A percentile compares a stretch with the other conserved stretches of the same genome.
These are phyloP conservation scores for Lagerstroemia speciosa DNA, from an alignment of 345 rosid genomes.

Conservation along the genomic window DNA sequence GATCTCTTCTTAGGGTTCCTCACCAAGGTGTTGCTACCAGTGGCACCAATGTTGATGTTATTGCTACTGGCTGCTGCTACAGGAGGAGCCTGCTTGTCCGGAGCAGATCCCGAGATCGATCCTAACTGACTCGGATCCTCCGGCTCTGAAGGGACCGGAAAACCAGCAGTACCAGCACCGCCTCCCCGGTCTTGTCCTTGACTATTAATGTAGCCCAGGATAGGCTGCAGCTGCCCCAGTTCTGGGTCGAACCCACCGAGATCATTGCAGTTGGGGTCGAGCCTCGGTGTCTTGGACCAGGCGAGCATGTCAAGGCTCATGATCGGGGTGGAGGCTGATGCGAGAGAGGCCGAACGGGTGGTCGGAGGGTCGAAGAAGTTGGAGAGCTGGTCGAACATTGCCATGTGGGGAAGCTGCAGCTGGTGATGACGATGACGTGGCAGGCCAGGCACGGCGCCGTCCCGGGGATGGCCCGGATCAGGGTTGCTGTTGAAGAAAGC, in stretches of 20 bases:
- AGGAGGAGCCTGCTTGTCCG: background rate
- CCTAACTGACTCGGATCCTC: too few species aligned
- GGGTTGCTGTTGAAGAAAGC: too few species aligned
- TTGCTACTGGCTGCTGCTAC: constrained; percentile 3
- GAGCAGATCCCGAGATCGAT: too few species aligned
- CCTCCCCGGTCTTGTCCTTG: too few species aligned
- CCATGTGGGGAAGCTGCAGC: constrained; percentile 9
- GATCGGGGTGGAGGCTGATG: constrained; percentile 24
- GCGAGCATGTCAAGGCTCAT: constrained; percentile 37
- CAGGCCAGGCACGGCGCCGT: too few species aligned
- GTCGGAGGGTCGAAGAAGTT: constrained; percentile 40
- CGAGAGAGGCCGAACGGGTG: constrained; percentile 5
- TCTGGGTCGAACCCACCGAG: constrained; percentile 25
- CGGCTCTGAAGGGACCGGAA: too few species aligned
- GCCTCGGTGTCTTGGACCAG: constrained; percentile 26
- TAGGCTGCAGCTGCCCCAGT: constrained; percentile 22
- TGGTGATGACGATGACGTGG: too few species aligned
- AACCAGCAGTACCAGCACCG: too few species aligned
- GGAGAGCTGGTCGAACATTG: constrained; percentile 36
- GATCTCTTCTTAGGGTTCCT: constrained; percentile 79
- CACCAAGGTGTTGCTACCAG: constrained; percentile 16
- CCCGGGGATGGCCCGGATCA: too few species aligned
- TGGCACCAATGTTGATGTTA: constrained; percentile 13
- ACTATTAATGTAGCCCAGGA: too few species aligned
- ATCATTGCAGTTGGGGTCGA: constrained; percentile 41